Evolutionary conservation across 768 basidiomycete genomes (phyloP).

Genomic region (Infundibulicybe gibba): DNA sequence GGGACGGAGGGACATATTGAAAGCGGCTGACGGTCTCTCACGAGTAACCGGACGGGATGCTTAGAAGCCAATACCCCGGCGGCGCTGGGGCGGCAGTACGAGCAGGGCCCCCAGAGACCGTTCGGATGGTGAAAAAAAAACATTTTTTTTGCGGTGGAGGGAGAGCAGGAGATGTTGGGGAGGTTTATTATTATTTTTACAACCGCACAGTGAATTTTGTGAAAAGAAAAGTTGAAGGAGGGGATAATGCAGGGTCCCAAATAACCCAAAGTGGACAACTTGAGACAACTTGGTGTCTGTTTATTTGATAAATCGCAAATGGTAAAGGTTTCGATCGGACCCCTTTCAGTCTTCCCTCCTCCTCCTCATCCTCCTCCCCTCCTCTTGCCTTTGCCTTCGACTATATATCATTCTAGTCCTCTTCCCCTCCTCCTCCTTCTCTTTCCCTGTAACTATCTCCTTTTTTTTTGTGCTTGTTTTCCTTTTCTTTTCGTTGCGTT

Average conservation of each 20-base stretch:
- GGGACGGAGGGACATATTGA: too few relatives aligned
- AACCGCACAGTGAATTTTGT: conserved; percentile 8
- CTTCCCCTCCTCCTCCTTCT: conserved; percentile 8
- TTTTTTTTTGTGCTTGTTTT: too few relatives aligned
- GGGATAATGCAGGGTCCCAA: too few relatives aligned
- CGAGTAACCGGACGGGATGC: too few relatives aligned
- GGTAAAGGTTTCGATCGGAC: conserved; percentile 19
- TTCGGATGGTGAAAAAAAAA: too few relatives aligned
- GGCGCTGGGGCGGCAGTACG: conserved; percentile 11
- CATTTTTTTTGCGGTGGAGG: too few relatives aligned
- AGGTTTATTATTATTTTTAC: too few relatives aligned
- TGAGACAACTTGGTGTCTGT: conserved; percentile 12
- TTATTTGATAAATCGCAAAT: conserved; percentile 18
- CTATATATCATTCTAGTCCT: conserved; percentile 1
- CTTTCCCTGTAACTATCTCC: conserved; percentile 1
- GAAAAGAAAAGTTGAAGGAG: conserved; percentile 1
- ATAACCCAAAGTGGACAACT: conserved; percentile 2
- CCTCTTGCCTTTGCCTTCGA: conserved; percentile 7
- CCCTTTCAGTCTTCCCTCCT: conserved; percentile 12
- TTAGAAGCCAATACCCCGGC: conserved; percentile 10
- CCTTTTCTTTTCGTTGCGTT: conserved; percentile 4
- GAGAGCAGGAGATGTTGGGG: too few relatives aligned
- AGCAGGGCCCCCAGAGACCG: conserved; percentile 12
- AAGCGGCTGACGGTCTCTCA: too few relatives aligned
- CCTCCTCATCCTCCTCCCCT: conserved; percentile 19